Percentiles rank a stretch among this genome's conserved stretches.
Evolutionary conservation across 306 rosid species (phyloP).

Genomic region (Cercis canadensis): DNA sequence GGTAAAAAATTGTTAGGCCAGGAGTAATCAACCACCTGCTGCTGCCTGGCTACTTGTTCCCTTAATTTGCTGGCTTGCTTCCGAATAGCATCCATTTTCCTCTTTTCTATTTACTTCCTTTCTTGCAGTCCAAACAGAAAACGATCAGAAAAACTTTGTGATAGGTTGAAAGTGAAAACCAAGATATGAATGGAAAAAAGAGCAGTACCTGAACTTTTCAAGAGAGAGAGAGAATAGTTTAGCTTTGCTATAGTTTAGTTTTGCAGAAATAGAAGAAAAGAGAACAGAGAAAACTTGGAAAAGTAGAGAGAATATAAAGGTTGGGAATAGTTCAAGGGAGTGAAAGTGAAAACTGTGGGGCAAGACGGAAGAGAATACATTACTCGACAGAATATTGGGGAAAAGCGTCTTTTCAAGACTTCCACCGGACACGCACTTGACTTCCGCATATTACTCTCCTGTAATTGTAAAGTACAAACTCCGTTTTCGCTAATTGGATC

Average conservation of each 20-base stretch:
- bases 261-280: slow-evolving; percentile 17
- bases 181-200: slow-evolving; percentile 16
- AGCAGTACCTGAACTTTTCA: slow-evolving; percentile 13
- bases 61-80: slow-evolving; percentile 91
- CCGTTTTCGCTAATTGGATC: too few species aligned
- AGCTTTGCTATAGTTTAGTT: background rate
- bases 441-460: slow-evolving; percentile 5
- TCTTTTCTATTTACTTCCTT: slow-evolving; percentile 13
- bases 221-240: slow-evolving; percentile 2
- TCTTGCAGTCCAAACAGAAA: slow-evolving; percentile 12
- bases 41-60: slow-evolving; percentile 93
- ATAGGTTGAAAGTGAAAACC: background rate
- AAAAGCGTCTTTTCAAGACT: slow-evolving; percentile 30
- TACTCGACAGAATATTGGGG: slow-evolving; percentile 11
- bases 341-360: slow-evolving; percentile 30
- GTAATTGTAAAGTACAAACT: too few species aligned
- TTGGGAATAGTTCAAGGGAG: background rate
- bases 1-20: background rate
- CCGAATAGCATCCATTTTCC: slow-evolving; percentile 76
- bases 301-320: background rate
- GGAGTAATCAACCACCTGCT: slow-evolving; percentile 61
- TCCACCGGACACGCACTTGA: slow-evolving; percentile 39
- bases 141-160: slow-evolving; percentile 19
- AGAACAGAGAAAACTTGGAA: background rate
- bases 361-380: background rate